Base-by-base conservation (phyloP, 2,329 filamentous ascomycete species). In the Aureobasidium sp. region DNA sequence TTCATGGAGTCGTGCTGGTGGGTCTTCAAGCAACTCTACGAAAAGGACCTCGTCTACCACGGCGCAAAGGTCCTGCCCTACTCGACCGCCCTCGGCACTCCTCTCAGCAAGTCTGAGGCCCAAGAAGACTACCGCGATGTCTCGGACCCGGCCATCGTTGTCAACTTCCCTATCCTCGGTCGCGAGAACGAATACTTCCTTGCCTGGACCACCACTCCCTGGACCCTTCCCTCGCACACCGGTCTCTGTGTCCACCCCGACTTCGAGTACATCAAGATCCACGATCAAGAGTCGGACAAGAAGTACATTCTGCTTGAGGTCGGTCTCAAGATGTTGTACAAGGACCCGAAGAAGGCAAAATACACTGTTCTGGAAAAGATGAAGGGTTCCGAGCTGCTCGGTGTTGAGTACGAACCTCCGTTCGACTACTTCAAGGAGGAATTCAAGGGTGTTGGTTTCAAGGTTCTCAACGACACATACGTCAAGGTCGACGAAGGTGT, bases 1-100 rank as follows among this genome's bases (percentile, higher is more conserved):
- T 97, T 95, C 77, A 97, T 97, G 93, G 93, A 97, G 78, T 88
- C 89, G 0, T 85, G 90, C 66, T 97, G 93, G 93, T 97, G 93
- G 92, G 89, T 94, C 21, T 96, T 96, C 80, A 95, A 94, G 79
- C 85, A 93, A 72, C 81, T 97, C 29, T 95, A 90, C 73, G 89
- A 96, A 68, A 96, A 96, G 77, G 89, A 86, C 61, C 81, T 88
- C 64, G 91, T 97, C 61, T 97, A 97, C 74, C 89, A 91, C 67
- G 92, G 91, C 47, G 89, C 94, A 75, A 86, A 87, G 71, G 91
- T 97, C 64, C 95, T 97, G 90, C 93, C 93, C 13, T 97, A 94
- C 75, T 96, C 91, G 34, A 97, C 91, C 2, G 91, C 88, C 16
- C 82, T 96, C 70, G 91, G 89, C 61, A 97, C 92, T 3, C 89